phyloP scores from a whole-genome alignment of 1,139 yeast genomes.

The Diutina sp. region DNA sequence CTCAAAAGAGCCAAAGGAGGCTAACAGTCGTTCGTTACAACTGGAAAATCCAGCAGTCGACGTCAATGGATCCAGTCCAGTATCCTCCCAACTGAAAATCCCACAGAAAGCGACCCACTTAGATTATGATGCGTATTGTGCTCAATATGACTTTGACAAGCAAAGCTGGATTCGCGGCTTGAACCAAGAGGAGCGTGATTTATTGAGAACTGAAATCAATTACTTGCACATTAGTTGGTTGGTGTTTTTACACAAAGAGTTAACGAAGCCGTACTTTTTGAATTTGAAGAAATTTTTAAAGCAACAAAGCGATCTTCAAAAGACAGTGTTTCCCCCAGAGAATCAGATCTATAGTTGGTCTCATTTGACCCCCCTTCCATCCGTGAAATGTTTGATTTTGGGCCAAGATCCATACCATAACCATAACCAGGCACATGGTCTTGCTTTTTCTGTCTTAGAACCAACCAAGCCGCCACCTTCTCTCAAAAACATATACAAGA shows the following conservation, averaged over 20 bases:
- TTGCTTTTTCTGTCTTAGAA: conserved; percentile 82
- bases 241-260: conserved; percentile 48
- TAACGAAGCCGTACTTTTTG: conserved; percentile 81
- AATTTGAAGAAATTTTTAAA: conserved; percentile 48
- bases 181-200: conserved; percentile 34
- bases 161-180: conserved; percentile 41
- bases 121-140: conserved; percentile 8
- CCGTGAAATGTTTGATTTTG: conserved; percentile 65
- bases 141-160: conserved; percentile 29
- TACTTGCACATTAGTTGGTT: conserved; percentile 68
- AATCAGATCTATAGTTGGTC: conserved; percentile 89
- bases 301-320: conserved; percentile 16
- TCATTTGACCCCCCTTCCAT: conserved; percentile 63
- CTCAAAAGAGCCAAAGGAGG: too few relatives aligned
- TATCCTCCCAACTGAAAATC: too few relatives aligned
- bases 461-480: conserved; percentile 90
- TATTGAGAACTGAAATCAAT: conserved; percentile 56
- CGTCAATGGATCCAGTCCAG: too few relatives aligned
- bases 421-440: conserved; percentile 86
- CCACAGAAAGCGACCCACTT: background rate
- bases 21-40: too few relatives aligned
- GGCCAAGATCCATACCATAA: conserved; percentile 99
- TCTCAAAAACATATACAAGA: conserved; percentile 74
- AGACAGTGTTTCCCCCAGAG: conserved; percentile 64
- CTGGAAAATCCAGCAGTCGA: too few relatives aligned